Percentiles rank a stretch among this genome's conserved stretches.
phyloP scores from a whole-genome alignment of 2,329 filamentous ascomycete species.

The Colletotrichum sp. region DNA sequence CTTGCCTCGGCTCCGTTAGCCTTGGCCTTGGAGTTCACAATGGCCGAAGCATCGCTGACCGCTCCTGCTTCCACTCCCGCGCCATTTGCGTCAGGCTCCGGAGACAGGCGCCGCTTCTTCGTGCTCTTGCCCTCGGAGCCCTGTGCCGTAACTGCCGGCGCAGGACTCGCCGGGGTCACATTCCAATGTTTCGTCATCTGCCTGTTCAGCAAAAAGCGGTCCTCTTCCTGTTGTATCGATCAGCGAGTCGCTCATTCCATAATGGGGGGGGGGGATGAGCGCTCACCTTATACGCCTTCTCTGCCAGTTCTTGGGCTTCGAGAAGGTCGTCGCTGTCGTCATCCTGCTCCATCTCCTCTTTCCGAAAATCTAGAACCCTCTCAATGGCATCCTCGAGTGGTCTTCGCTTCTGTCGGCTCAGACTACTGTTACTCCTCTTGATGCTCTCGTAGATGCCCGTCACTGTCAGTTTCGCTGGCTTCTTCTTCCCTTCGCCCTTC shows the following conservation, averaged over 20 bases:
- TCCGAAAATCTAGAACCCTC: slow-evolving; percentile 76
- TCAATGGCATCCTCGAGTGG: slow-evolving; percentile 86
- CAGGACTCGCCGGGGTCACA: slow-evolving; percentile 4
- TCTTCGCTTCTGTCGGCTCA: slow-evolving; percentile 83
- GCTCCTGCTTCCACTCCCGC: background rate
- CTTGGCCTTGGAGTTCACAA: background rate
- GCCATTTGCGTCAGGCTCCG: slow-evolving; percentile 20
- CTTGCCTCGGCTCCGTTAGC: background rate
- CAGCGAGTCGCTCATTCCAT: background rate
- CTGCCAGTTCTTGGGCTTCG: slow-evolving; percentile 31
- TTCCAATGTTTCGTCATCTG: slow-evolving; percentile 49
- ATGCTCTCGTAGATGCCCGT: slow-evolving; percentile 73
- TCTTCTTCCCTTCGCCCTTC: slow-evolving; percentile 42
- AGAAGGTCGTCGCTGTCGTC: slow-evolving; percentile 59
- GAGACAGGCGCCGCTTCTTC: slow-evolving; percentile 26
- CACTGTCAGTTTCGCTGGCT: slow-evolving; percentile 52
- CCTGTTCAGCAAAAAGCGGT: slow-evolving; percentile 44
- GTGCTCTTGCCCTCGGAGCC: slow-evolving; percentile 22
- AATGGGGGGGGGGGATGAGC: background rate
- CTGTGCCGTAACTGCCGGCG: slow-evolving; percentile 7
- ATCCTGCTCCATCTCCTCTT: slow-evolving; percentile 64
- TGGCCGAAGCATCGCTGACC: slow-evolving; percentile 16
- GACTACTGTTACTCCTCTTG: slow-evolving; percentile 83
- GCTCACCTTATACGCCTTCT: slow-evolving; percentile 24
- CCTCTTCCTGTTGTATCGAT: slow-evolving; percentile 28